Base-by-base conservation (phyloP, 2,329 filamentous ascomycete genomes). In the Alternaria consortialis region DNA sequence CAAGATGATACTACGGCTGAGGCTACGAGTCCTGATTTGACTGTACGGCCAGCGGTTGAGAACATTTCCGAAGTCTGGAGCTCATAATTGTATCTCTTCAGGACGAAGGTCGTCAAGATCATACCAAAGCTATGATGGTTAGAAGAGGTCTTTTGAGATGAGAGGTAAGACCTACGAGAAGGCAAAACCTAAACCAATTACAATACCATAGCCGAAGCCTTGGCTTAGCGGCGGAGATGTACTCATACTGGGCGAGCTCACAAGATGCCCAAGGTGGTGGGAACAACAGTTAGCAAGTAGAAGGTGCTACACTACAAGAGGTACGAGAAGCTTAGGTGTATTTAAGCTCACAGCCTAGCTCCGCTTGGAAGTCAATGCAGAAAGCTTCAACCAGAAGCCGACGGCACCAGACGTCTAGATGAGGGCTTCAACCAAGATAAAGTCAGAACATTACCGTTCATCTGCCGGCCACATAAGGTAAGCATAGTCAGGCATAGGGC, bases 61-160 rank as follows among this genome's bases (percentile, higher is more conserved):
- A 97, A 97, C 87, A 93, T 95, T 81, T 97, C 93, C 0, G 91
- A 94, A 0, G 94, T 97, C 77, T 97, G 93, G 3, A 94, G 83
- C 77, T 95, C 93, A 82, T 89, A 84, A 72, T 90, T 88, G 75
- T 90, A 90, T 66, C 85, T 82, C 73, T 89, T 90, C 59, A 92
- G 80, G 29, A 90, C 84, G 78, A 89, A 90, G 2, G 89, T 92
- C n/a, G 89, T 89, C 54, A 87, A 80, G 71, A 91, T 91, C 90
- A 91, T 92, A 62, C 89, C 87, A 60, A 93, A 80, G 39, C 78
- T 80, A 53, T 42, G 7, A 40, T 29, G 27, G 52, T 74, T 50
- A 74, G 61, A 46, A 2, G 4, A 11, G 56, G 15, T 12, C 15
- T 8, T 17, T 37, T 40, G n/a, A 44, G 13, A 37, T 27, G 8